A percentile compares a stretch with the other conserved stretches of the same genome.
phyloP scores from a whole-genome alignment of 352 stramenopile genomes.

The Achlya hypogyna region DNA sequence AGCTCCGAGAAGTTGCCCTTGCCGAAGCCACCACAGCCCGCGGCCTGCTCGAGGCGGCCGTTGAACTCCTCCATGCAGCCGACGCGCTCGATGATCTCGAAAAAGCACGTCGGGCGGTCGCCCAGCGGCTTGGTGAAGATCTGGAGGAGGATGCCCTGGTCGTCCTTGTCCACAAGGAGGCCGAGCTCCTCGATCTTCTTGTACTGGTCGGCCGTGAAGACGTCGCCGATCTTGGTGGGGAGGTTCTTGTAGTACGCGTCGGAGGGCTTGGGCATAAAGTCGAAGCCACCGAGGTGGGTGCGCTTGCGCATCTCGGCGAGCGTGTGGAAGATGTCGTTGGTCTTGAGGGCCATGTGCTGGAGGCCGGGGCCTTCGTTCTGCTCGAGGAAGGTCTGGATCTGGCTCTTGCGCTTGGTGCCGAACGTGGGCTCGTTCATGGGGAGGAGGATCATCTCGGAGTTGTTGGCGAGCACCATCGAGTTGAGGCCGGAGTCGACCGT shows the following conservation, averaged over 20 bases:
- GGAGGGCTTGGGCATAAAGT: constrained; percentile 81
- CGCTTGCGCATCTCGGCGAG: constrained; percentile 77
- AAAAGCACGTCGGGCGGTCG: constrained; percentile 83
- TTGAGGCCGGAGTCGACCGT: constrained; percentile 93
- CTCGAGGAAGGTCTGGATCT: constrained; percentile 95
- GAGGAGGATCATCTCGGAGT: constrained; percentile 90
- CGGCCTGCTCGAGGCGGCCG: constrained; percentile 64
- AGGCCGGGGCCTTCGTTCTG: constrained; percentile 92
- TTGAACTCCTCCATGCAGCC: constrained; percentile 74
- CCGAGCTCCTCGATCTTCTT: constrained; percentile 88
- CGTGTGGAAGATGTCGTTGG: constrained; percentile 93
- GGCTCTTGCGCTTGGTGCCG: constrained; percentile 87
- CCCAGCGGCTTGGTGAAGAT: constrained; percentile 88
- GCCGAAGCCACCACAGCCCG: constrained; percentile 80
- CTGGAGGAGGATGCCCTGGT: constrained; percentile 89
- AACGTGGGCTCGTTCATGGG: constrained; percentile 94
- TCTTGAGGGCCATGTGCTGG: constrained; percentile 96
- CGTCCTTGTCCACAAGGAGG: constrained; percentile 91
- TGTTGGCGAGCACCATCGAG: constrained; percentile 89
- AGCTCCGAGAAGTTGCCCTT: constrained; percentile 90
- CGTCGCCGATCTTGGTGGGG: constrained; percentile 63
- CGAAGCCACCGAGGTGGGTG: constrained; percentile 61
- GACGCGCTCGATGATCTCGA: constrained; percentile 91
- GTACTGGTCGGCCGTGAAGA: constrained; percentile 81
- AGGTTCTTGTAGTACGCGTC: constrained; percentile 88